A percentile compares a stretch with the other conserved stretches of the same genome.
Evolutionary conservation across 2,329 filamentous ascomycete genomes (phyloP).

Genomic region (Xylariaceae sp.): DNA sequence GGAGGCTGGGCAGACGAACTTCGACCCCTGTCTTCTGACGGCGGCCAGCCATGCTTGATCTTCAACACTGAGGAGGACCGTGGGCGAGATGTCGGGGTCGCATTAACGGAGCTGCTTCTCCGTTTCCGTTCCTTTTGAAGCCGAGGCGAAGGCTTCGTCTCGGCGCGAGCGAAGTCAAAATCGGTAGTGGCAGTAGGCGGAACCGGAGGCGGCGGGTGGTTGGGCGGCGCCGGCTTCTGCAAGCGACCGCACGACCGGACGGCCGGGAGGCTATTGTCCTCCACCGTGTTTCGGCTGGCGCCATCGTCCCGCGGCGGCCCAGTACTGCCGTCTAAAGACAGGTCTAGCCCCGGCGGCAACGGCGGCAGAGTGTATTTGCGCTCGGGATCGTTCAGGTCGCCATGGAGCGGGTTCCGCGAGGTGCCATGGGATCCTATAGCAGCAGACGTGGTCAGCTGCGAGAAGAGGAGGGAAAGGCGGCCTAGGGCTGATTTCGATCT

Average conservation of each 20-base stretch:
- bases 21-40: slow-evolving; percentile 38
- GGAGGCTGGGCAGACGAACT: slow-evolving; percentile 48
- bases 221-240: slow-evolving; percentile 23
- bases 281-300: background rate
- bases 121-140: slow-evolving; percentile 25
- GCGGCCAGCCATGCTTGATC: slow-evolving; percentile 23
- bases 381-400: slow-evolving; percentile 11
- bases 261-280: slow-evolving; percentile 7
- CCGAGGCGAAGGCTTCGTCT: slow-evolving; percentile 24
- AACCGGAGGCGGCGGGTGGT: slow-evolving; percentile 18
- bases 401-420: slow-evolving; percentile 27
- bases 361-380: slow-evolving; percentile 17
- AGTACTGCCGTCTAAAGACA: background rate
- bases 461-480: slow-evolving; percentile 30
- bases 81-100: slow-evolving; percentile 6
- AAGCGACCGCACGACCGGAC: slow-evolving; percentile 15
- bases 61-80: slow-evolving; percentile 14
- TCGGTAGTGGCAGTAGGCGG: slow-evolving; percentile 13
- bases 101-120: slow-evolving; percentile 27
- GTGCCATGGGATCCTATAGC: slow-evolving; percentile 20
- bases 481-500: slow-evolving; percentile 20
- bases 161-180: slow-evolving; percentile 22
- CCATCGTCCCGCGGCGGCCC: slow-evolving; percentile 1
- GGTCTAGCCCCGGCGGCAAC: slow-evolving; percentile 10
- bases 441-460: slow-evolving; percentile 27